Base-by-base conservation (phyloP, 179 eudicot species). In the Beta corolliflora region DNA sequence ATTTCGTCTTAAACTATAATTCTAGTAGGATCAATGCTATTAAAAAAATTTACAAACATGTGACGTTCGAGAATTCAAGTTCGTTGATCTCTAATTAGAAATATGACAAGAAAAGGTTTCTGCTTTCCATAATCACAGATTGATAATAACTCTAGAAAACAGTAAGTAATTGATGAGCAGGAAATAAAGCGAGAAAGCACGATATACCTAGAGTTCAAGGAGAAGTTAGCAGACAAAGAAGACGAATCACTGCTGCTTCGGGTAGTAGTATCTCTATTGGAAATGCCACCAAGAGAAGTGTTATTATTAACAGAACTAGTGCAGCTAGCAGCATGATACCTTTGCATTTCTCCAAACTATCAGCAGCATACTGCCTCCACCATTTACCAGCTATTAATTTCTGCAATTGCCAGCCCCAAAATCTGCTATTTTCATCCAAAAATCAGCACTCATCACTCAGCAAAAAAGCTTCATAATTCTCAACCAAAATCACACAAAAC, bases 191-290 rank as follows among this genome's bases (percentile, higher is more conserved):
- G 10, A 21, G 36, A 45, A 21, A 4, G 64, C 25, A 45, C 8
- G 4, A 71, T 21, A 71, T 86, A 93, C 98, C 98, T 90, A 50
- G 93, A 87, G 77, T 94, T 93, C 29, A 91, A 41, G 59, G 99
- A 82, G 83, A 86, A 94, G 83, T 89, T 94, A 71, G 90, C 56
- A 54, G 92, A 86, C 80, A 89, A 54, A 0, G 91, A 79, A 58
- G 97, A 89, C n/a, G 94, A 78, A 78, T 92, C 97, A 41, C 81
- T 81, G 71, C 96, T 88, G 73, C 31, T 29, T 29, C 31, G 31
- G 31, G 31, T 1, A 29, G 31, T 29, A 29, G 31, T 29, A 29
- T 29, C 31, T 29, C 31, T 29, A 29, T 29, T 29, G 31, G 31
- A 29, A 29, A 29, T 29, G 31, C 31, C 31, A 29, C 31, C 31